Base-by-base conservation (phyloP, 176 grass and related monocot species). In the Carex scoparia region DNA sequence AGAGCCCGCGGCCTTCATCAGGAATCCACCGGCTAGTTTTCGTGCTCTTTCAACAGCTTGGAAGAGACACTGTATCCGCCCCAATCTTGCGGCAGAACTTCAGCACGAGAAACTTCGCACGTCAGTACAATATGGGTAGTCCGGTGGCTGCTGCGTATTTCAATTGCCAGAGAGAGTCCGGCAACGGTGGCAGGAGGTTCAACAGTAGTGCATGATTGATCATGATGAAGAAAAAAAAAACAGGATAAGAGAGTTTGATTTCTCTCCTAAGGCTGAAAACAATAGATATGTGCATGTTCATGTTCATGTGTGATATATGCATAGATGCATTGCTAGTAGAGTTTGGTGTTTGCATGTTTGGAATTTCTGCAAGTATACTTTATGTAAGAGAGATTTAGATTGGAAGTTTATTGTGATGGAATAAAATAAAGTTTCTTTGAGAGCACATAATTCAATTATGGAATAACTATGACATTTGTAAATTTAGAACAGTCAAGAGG, bases 21-120 rank as follows among this genome's bases (percentile, higher is more conserved):
- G 94, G 94, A n/a, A 97, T 97, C 81, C 94, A 97, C 79, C 84
- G 94, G 15, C 49, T 97, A 84, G 94, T 94, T 61, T 64, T 94
- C 71, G 90, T 91, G 84, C 86, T 97, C 51, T 91, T 91, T 76
- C 76, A 81, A 38, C 94, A 94, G 86, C 84, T 91, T 0, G 92
- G 90, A 0, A 81, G 92, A 68, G 83, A 85, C 69, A 97, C 92
- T 27, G 90, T 91, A 69, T 92, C 64, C n/a, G 31, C 86, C 18
- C 92, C 94, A 48, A 32, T 84, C 3, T 54, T 70, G 84, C 90
- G 92, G 37, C 89, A 97, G 31, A 91, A 97, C 87, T 94, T 97
- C 90, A 91, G 7, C 89, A 91, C 87, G 3, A 88, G 85, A 60
- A 55, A 12, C 40, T 97, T 97, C 42, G 85, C 89, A 10, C 85